Percentiles rank a stretch among this genome's conserved stretches.
These are phyloP conservation scores for Tetrahymena malaccensis DNA, from an alignment of 73 alveolate genomes.

Conservation along the genomic window DNA sequence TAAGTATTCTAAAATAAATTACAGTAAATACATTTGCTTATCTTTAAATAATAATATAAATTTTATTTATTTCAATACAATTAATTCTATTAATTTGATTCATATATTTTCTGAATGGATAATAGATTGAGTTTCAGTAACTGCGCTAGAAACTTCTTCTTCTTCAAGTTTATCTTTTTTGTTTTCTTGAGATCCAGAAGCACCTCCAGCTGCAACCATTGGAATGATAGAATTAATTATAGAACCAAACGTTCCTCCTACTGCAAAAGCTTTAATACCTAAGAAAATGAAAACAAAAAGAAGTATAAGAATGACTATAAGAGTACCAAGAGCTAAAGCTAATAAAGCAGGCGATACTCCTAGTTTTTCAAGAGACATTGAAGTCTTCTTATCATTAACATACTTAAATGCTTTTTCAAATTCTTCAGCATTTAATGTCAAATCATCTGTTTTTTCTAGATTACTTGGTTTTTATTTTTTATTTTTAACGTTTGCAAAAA, in stretches of 20 bases:
- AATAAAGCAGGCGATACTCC: conserved; percentile 39
- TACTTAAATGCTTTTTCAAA: conserved; percentile 30
- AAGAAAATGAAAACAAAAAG: not conserved
- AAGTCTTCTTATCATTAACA: conserved; percentile 20
- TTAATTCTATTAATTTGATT: too few relatives aligned
- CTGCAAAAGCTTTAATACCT: not conserved
- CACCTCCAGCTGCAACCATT: not conserved
- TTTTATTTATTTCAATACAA: too few relatives aligned
- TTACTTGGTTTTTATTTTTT: not conserved
- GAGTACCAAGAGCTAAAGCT: not conserved
- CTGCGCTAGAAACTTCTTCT: not conserved
- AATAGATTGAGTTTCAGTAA: not conserved
- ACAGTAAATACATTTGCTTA: too few relatives aligned
- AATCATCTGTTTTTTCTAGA: not conserved
- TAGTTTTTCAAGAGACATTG: conserved; percentile 33
- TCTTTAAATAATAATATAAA: too few relatives aligned
- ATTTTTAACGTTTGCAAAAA: conserved; percentile 25
- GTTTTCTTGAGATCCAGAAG: not conserved
- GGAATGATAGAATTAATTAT: too few relatives aligned
- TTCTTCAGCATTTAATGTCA: conserved; percentile 12
- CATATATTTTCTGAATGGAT: not conserved
- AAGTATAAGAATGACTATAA: not conserved
- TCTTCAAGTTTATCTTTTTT: not conserved
- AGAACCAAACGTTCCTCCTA: not conserved
- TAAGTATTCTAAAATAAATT: too few relatives aligned